Conservation (phyloP, 2,329 filamentous ascomycete genomes). For the Apiospora hydei region DNA sequence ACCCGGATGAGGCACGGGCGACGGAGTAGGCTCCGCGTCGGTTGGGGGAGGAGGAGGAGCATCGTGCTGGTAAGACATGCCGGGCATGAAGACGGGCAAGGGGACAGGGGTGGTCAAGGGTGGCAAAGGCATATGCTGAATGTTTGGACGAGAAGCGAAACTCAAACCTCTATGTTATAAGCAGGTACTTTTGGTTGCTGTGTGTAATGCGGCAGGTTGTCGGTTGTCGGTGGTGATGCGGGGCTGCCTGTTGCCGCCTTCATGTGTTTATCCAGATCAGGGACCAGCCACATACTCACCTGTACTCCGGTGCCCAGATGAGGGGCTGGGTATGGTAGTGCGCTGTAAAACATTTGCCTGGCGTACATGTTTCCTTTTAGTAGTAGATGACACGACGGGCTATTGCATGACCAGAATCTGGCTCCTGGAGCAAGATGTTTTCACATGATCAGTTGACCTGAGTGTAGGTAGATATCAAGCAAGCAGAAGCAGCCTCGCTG, state of each 20-base stretch:
- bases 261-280: background rate
- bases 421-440: background rate
- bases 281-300: background rate
- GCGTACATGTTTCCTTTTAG: background rate
- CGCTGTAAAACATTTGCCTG: background rate
- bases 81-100: slow-evolving; percentile 43
- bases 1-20: slow-evolving; percentile 30
- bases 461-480: background rate
- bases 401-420: background rate
- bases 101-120: slow-evolving; percentile 44
- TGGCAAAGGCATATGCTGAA: slow-evolving; percentile 37
- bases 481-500: background rate
- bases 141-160: background rate
- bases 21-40: slow-evolving; percentile 28
- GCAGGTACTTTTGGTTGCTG: background rate
- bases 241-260: background rate
- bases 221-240: background rate
- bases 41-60: slow-evolving; percentile 31
- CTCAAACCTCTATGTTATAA: background rate
- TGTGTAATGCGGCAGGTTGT: background rate
- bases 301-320: background rate
- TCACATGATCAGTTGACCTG: background rate
- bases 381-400: background rate
- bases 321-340: background rate
- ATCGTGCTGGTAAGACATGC: slow-evolving; percentile 38